Base-by-base conservation (phyloP, 2,329 filamentous ascomycete genomes). In the Hortaea werneckii region DNA sequence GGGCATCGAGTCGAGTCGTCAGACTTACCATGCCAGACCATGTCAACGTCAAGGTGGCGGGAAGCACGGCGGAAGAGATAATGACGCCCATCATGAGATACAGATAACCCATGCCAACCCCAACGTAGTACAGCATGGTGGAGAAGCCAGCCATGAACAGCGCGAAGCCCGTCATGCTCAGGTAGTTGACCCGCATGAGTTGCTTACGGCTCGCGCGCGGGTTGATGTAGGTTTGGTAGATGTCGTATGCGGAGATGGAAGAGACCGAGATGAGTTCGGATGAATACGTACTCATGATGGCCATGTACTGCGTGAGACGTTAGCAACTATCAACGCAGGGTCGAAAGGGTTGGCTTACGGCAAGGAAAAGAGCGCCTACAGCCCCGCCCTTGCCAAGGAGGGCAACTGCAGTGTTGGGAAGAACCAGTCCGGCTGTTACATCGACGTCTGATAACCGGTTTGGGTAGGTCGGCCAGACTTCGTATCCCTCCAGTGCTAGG, bases 61-160 rank as follows among this genome's bases (percentile, higher is more conserved):
- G 88, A 9, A 95, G 75, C 3, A 62, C 60, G 3, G 87, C 88
- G 0, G 85, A 79, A 0, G 83, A 87, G 60, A 95, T 92, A 58
- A 95, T 86, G 42, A 88, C 85, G 6, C 88, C 89, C 88, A 95
- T 95, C 60, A 94, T 78, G 1, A 94, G 71, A 60, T 94, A 94
- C 5, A 39, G 37, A 13, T 39, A 39, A 20, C 37, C 37, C 37
- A 39, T 39, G 37, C 37, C 20, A 13, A 39, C 20, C 3, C 65
- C 68, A 20, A 67, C 67, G 51, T 71, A 72, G 53, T 69, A 62
- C 0, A 92, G 76, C 0, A 85, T 87, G 0, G 86, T 85, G 0
- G 82, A 82, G 65, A 94, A 87, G 1, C 72, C 77, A 10, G 86
- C 85, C 71, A 94, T 90, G 55, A 85, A 74, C 13, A 88, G 54